phyloP scores from a whole-genome alignment of 805 yeast species.

The Kuraishia hungarica region DNA sequence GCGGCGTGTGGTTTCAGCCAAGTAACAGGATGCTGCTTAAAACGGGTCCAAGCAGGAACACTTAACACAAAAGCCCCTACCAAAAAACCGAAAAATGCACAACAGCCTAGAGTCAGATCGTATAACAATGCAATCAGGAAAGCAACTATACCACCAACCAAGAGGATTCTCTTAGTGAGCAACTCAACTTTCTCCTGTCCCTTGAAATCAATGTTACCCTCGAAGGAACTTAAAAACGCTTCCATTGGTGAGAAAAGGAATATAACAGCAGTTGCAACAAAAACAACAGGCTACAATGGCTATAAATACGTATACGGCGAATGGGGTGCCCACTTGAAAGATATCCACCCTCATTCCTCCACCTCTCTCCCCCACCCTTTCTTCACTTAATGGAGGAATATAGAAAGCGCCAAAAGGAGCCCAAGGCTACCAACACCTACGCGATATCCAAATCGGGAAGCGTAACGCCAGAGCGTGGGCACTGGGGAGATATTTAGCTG shows the following conservation, averaged over 20 bases:
- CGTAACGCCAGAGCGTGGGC: neutral
- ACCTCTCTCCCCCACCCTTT: neutral
- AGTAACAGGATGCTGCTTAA: conserved; percentile 36
- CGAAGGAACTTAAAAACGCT: conserved; percentile 4
- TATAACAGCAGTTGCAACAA: neutral
- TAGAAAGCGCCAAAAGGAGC: neutral
- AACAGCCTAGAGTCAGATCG: conserved; percentile 30
- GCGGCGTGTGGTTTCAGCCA: conserved; percentile 29
- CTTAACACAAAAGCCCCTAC: conserved; percentile 26
- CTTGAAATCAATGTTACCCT: conserved; percentile 36
- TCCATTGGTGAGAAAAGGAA: neutral
- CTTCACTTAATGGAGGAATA: neutral
- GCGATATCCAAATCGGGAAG: neutral
- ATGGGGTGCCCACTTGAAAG: neutral
- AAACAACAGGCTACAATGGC: neutral
- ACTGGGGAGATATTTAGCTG: too few species aligned
- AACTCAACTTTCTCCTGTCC: conserved; percentile 40
- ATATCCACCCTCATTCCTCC: neutral
- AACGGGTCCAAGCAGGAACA: conserved; percentile 53
- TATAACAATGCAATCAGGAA: conserved; percentile 38
- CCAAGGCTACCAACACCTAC: neutral
- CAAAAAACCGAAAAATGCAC: conserved; percentile 28
- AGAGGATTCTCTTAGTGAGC: conserved; percentile 17
- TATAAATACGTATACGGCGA: too few species aligned
- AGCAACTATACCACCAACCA: conserved; percentile 27